Percentiles rank a stretch among this genome's conserved stretches.
These are phyloP conservation scores for Conoideocrella luteorostrata DNA, from an alignment of 2,329 filamentous ascomycete species.

Conservation along the genomic window DNA sequence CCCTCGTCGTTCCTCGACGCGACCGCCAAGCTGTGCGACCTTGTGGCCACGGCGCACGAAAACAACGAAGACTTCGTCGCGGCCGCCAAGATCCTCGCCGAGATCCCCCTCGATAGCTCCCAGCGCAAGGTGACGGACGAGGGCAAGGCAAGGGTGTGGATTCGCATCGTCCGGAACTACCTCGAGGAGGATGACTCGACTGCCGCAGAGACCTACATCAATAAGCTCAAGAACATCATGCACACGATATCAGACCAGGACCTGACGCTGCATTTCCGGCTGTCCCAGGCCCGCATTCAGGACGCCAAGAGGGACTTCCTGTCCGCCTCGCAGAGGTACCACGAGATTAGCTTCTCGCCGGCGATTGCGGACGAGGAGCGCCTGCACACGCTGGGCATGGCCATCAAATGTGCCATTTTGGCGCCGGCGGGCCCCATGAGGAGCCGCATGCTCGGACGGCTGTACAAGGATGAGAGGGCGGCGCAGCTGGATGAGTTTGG, in stretches of 20 bases:
- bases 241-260: constrained; percentile 68
- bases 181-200: constrained; percentile 90
- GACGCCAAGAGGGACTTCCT: constrained; percentile 88
- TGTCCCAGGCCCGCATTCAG: constrained; percentile 87
- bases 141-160: constrained; percentile 80
- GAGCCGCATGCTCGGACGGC: constrained; percentile 68
- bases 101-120: constrained; percentile 82
- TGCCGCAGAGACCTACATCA: constrained; percentile 77
- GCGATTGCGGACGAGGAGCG: constrained; percentile 82
- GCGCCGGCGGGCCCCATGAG: constrained; percentile 84
- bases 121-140: constrained; percentile 78
- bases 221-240: constrained; percentile 92
- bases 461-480: constrained; percentile 91
- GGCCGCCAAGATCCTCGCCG: constrained; percentile 72
- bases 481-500: constrained; percentile 69
- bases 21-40: constrained; percentile 68
- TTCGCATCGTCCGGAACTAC: constrained; percentile 89
- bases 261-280: constrained; percentile 76
- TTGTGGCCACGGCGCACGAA: constrained; percentile 80
- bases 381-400: constrained; percentile 74
- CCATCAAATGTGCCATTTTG: constrained; percentile 86
- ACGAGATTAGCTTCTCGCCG: constrained; percentile 72
- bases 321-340: constrained; percentile 80
- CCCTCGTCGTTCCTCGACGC: constrained; percentile 74
- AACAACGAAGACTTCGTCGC: constrained; percentile 70